These are phyloP conservation scores for Austroboletus festivus DNA, from an alignment of 768 basidiomycete species.

Conservation along the genomic window DNA sequence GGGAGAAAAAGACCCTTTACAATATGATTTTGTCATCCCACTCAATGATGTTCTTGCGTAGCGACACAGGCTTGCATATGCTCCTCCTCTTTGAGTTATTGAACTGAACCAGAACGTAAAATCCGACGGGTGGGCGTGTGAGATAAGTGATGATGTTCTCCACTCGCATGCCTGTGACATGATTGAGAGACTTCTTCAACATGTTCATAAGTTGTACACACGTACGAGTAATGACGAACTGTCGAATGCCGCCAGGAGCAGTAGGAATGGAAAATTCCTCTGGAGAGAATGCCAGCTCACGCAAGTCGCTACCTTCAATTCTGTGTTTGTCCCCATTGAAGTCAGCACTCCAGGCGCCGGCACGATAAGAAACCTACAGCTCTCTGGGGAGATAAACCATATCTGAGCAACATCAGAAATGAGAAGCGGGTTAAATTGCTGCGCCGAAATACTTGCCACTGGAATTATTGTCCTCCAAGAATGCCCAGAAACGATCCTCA, in stretches of 20 bases:
- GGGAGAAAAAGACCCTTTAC: neutral
- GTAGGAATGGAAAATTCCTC: neutral
- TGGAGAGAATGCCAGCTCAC: neutral
- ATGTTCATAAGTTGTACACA: neutral
- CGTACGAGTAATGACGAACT: neutral
- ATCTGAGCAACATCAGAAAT: neutral
- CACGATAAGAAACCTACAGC: too few species aligned
- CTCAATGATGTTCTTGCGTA: neutral
- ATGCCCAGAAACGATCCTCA: neutral
- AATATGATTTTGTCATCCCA: neutral
- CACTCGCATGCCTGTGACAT: neutral
- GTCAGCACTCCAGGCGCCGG: too few species aligned
- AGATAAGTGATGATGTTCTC: neutral
- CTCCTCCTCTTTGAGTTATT: neutral
- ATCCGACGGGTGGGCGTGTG: neutral
- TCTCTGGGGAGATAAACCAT: too few species aligned
- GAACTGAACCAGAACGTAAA: neutral
- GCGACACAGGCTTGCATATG: neutral
- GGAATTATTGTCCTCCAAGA: neutral
- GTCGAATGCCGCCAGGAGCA: neutral
- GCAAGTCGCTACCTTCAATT: too few species aligned
- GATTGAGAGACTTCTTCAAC: neutral
- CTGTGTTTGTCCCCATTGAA: too few species aligned
- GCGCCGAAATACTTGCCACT: too few species aligned
- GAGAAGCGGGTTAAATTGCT: too few species aligned